Percentiles rank a stretch among this genome's conserved stretches.
These are phyloP conservation scores for Dorcoceras hygrometricum DNA, from an alignment of 257 asterid genomes.

Conservation along the genomic window DNA sequence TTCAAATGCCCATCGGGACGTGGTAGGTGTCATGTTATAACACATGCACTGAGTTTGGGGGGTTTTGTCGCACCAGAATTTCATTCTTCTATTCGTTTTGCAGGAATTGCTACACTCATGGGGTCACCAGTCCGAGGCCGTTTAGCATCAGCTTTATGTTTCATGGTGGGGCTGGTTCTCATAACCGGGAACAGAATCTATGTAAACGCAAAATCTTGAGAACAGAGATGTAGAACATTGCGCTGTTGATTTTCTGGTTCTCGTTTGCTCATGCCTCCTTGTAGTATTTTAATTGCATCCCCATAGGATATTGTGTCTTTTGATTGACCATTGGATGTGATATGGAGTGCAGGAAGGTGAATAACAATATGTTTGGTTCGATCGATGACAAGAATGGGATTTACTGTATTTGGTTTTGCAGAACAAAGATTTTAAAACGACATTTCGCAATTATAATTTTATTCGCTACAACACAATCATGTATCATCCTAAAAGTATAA, in stretches of 20 bases:
- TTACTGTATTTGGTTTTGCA: too few species aligned
- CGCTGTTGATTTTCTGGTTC: too few species aligned
- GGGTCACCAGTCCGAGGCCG: background rate
- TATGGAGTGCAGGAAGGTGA: background rate
- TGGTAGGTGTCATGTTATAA: background rate
- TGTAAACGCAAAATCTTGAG: constrained; percentile 12
- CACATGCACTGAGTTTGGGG: background rate
- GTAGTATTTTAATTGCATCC: too few species aligned
- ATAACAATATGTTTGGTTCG: background rate
- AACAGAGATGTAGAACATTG: background rate
- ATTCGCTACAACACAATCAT: too few species aligned
- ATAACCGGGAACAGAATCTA: background rate
- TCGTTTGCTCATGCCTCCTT: too few species aligned
- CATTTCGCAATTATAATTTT: too few species aligned
- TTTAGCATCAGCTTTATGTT: background rate
- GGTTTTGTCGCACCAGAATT: background rate
- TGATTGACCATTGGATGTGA: background rate
- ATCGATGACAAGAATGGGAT: too few species aligned
- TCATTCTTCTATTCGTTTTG: background rate
- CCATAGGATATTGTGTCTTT: background rate
- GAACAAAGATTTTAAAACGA: too few species aligned
- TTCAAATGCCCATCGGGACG: background rate
- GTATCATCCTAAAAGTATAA: too few species aligned
- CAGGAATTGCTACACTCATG: background rate
- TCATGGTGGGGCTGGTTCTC: background rate